Percentiles rank a stretch among this genome's conserved stretches.
Conservation (phyloP, 139 green algal species). For the Chlorella sorokiniana region DNA sequence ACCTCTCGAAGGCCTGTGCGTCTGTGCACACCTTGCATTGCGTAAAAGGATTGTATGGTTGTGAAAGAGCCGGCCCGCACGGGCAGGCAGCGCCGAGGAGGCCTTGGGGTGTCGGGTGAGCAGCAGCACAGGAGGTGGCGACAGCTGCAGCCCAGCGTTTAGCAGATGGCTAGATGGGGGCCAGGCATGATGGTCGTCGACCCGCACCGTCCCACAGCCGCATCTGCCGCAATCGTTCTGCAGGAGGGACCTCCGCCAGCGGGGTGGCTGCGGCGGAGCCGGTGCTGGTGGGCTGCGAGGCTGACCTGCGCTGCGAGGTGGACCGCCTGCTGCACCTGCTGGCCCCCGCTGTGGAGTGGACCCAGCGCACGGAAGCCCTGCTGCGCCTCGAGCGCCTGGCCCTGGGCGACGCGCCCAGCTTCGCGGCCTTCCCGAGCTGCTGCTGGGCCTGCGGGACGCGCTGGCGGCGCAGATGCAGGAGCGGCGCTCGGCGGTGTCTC, state of each 20-base stretch:
- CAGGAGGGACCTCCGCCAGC: neutral
- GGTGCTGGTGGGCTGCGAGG: conserved; percentile 51
- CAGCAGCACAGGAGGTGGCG: no score
- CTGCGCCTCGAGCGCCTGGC: conserved; percentile 72
- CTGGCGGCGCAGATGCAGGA: conserved; percentile 62
- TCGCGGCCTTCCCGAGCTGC: conserved; percentile 53
- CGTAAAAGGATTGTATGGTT: no score
- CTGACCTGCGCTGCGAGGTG: conserved; percentile 58
- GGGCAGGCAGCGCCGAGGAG: neutral
- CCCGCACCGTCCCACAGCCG: no score
- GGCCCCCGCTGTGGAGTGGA: conserved; percentile 47
- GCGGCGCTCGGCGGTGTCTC: conserved; percentile 64
- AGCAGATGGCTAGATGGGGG: no score
- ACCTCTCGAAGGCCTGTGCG: no score
- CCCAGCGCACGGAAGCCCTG: conserved; percentile 62
- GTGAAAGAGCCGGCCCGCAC: neutral
- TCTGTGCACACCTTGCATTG: no score
- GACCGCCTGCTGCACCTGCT: conserved; percentile 51
- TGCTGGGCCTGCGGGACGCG: conserved; percentile 42
- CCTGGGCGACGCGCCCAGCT: conserved; percentile 53
- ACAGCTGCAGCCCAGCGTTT: no score
- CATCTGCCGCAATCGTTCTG: no score
- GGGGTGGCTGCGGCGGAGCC: conserved; percentile 37
- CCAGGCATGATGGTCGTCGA: no score
- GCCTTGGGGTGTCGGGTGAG: neutral